phyloP scores from a whole-genome alignment of 306 rosid genomes.

The Cajanus cajan region DNA sequence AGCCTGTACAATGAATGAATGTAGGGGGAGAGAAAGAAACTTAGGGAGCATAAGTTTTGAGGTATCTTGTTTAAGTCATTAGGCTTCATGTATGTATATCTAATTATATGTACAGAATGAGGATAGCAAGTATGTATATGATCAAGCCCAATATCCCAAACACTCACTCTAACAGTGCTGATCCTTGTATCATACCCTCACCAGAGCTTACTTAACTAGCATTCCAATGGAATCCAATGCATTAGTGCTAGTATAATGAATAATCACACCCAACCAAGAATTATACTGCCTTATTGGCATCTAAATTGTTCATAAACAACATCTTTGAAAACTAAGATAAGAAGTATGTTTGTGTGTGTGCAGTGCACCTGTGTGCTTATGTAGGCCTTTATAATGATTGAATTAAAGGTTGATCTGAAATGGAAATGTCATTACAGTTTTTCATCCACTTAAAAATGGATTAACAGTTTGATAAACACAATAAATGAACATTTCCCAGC shows the following conservation, averaged over 20 bases:
- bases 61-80: neutral
- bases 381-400: neutral
- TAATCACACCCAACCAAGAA: neutral
- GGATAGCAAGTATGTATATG: neutral
- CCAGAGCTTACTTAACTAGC: neutral
- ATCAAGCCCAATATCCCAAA: neutral
- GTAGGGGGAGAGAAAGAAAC: neutral
- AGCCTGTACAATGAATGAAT: neutral
- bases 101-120: neutral
- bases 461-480: neutral
- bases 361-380: neutral
- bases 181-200: neutral
- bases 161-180: neutral
- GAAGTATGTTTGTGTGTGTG: neutral
- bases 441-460: conserved; percentile 6
- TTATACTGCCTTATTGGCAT: neutral
- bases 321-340: neutral
- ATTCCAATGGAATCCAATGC: neutral
- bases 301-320: neutral
- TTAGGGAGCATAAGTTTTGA: neutral
- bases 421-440: neutral
- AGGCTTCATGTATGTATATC: neutral
- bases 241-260: conserved; percentile 1
- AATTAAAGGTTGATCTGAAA: conserved; percentile 16
- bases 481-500: neutral